Percentiles rank a stretch among this genome's conserved stretches.
Conservation (phyloP, 148 eudicot species). For the Salicornia ramosissima region DNA sequence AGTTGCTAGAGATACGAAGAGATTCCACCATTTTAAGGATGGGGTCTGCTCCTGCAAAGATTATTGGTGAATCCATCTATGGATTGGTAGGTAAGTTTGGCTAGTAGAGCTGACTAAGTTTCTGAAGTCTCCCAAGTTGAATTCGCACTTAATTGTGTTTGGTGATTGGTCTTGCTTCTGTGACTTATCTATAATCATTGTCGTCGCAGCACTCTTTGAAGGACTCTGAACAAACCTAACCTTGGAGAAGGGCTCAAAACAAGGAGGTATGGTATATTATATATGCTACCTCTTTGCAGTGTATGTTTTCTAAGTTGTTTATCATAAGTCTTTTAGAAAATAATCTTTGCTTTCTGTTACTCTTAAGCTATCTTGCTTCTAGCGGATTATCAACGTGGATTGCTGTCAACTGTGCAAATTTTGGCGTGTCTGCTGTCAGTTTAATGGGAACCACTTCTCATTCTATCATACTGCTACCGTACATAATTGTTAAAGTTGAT, state of each 20-base stretch:
- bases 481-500: no score
- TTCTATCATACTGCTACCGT: not conserved
- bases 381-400: not conserved
- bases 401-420: not conserved
- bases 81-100: not conserved
- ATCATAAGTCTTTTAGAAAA: no score
- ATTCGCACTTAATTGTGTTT: not conserved
- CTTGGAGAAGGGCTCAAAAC: not conserved
- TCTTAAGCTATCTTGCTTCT: not conserved
- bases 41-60: conserved; percentile 47
- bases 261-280: not conserved
- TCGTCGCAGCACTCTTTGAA: not conserved
- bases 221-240: not conserved
- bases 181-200: not conserved
- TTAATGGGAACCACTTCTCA: not conserved
- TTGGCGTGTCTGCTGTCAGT: not conserved
- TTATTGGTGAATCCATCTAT: conserved; percentile 36
- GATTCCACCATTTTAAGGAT: conserved; percentile 46
- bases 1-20: conserved; percentile 43
- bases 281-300: not conserved
- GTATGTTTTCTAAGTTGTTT: not conserved
- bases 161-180: conserved; percentile 5
- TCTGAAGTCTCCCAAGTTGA: not conserved
- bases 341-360: not conserved
- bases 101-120: not conserved